Conservation (phyloP, 2,329 filamentous ascomycete species). For the Alternaria atra region DNA sequence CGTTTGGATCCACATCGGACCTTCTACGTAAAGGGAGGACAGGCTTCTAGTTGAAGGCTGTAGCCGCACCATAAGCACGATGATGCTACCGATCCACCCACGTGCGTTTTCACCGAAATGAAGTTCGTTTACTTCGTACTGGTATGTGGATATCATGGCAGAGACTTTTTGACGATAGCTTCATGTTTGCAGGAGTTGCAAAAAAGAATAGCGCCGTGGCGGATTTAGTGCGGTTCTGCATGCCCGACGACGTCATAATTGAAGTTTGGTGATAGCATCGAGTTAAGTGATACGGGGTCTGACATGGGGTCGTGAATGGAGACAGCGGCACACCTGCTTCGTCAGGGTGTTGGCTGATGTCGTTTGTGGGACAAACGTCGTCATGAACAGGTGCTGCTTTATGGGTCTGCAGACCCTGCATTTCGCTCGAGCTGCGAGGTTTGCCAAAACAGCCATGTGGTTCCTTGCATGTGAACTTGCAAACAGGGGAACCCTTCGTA, state of each 20-base stretch:
- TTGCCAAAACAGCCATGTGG: slow-evolving; percentile 1
- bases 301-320: neutral
- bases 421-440: neutral
- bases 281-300: slow-evolving; percentile 3
- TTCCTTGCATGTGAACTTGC: slow-evolving; percentile 2
- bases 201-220: slow-evolving; percentile 3
- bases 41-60: slow-evolving; percentile 9
- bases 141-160: slow-evolving; percentile 7
- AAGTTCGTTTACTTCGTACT: slow-evolving; percentile 1
- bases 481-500: neutral
- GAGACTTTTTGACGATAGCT: slow-evolving; percentile 10
- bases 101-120: slow-evolving; percentile 6
- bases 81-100: slow-evolving; percentile 14
- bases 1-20: slow-evolving; percentile 3
- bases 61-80: slow-evolving; percentile 11
- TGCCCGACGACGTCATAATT: slow-evolving; percentile 10
- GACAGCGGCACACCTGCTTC: slow-evolving; percentile 14
- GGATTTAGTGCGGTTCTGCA: neutral
- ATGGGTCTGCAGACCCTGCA: slow-evolving; percentile 10
- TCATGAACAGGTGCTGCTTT: slow-evolving; percentile 5
- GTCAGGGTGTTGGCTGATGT: neutral
- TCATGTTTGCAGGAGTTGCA: neutral
- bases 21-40: neutral
- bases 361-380: slow-evolving; percentile 3
- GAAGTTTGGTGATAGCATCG: neutral